phyloP scores from a whole-genome alignment of 441 rosid genomes.

The Pelargonium cotyledonis region DNA sequence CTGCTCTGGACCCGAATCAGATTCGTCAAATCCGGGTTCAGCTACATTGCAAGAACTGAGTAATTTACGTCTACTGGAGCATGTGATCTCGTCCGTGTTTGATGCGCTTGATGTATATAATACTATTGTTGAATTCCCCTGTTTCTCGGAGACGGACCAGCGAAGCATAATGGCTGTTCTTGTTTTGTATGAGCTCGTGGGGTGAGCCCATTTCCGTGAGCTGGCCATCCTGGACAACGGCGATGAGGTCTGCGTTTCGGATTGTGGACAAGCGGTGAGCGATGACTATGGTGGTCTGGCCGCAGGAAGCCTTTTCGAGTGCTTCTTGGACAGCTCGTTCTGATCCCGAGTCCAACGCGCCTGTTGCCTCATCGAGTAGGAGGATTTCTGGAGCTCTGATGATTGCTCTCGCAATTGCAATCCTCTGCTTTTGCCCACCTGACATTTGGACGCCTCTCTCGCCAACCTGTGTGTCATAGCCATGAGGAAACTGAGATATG shows the following conservation, averaged over 20 bases:
- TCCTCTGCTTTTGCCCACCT: conserved; percentile 30
- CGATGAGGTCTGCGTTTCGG: conserved; percentile 21
- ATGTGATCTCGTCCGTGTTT: not conserved
- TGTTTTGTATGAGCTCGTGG: conserved; percentile 16
- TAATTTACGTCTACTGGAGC: not conserved
- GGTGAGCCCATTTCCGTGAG: conserved; percentile 27
- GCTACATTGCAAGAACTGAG: too few species aligned
- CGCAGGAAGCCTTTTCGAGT: conserved; percentile 15
- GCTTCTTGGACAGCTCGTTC: conserved; percentile 28
- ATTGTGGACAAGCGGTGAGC: conserved; percentile 27
- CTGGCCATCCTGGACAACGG: conserved; percentile 19
- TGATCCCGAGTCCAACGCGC: conserved; percentile 22
- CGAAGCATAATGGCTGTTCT: conserved; percentile 14
- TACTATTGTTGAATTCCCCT: conserved; percentile 29
- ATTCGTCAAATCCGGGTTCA: too few species aligned
- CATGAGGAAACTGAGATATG: conserved; percentile 21
- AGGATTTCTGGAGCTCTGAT: conserved; percentile 23
- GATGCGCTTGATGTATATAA: not conserved
- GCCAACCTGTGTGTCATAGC: conserved; percentile 32
- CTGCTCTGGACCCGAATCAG: not conserved
- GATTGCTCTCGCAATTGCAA: conserved; percentile 27
- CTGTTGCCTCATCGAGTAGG: conserved; percentile 28
- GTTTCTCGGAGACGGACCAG: conserved; percentile 28
- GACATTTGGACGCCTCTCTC: conserved; percentile 28
- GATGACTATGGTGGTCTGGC: conserved; percentile 25